Evolutionary conservation across 805 yeast species (phyloP).

Genomic region (Dipodascus geniculatus): DNA sequence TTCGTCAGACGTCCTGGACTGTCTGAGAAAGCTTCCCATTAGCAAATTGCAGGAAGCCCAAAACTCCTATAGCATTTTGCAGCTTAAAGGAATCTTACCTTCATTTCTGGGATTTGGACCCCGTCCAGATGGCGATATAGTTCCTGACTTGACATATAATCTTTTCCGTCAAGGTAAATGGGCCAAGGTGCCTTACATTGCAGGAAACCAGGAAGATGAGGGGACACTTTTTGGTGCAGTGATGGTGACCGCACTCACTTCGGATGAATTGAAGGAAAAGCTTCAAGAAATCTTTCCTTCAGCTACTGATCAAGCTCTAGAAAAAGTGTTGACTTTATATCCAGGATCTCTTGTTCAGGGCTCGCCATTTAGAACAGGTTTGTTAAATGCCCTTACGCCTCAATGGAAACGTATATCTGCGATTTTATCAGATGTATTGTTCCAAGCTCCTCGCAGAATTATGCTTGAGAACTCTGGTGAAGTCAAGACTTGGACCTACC

Average conservation of each 20-base stretch:
- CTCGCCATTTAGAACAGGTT: constrained; percentile 1
- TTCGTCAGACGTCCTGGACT: neutral
- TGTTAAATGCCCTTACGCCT: constrained; percentile 1
- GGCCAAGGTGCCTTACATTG: constrained; percentile 1
- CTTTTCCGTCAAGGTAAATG: neutral
- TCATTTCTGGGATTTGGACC: neutral
- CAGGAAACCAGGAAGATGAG: constrained; percentile 1
- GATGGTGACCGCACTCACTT: neutral
- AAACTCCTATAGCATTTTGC: neutral
- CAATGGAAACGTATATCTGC: neutral
- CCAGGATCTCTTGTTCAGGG: neutral
- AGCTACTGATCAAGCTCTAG: neutral
- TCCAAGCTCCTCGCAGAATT: neutral
- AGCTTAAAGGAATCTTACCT: neutral
- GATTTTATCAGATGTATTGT: neutral
- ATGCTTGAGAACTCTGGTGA: neutral
- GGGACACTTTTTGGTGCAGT: neutral
- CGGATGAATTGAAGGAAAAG: neutral
- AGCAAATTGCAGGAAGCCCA: neutral
- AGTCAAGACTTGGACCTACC: neutral
- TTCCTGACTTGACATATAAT: neutral
- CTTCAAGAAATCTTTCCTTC: neutral
- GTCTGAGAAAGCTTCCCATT: neutral
- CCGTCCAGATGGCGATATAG: neutral
- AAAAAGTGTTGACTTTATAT: neutral